Evolutionary conservation across 2,329 filamentous ascomycete species (phyloP), one percentile per base, ranked within the genome.

Genomic region (Tolypocladium sp.): DNA sequence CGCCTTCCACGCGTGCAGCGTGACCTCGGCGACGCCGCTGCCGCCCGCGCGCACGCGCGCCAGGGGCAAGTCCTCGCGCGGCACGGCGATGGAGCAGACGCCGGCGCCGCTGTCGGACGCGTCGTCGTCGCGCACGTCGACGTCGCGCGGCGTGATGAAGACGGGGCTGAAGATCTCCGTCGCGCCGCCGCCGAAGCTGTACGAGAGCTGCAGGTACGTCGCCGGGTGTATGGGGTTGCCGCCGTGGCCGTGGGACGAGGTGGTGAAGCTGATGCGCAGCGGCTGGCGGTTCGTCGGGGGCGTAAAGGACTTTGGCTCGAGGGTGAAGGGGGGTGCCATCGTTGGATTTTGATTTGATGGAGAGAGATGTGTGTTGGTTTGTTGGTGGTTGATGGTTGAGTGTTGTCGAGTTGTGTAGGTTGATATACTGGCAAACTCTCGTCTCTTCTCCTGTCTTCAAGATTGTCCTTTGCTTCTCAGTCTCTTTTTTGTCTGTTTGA

Each of bases 191-290:
- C 59, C 60, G 35, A 63, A 54, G 30, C 56, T 46, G 55, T 58
- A 60, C 27, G 59, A 62, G 10, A 62, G 57, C 54, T 57, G 61
- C 12, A 61, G 62, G 35, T 55, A 52, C 35, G 61, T 62, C 40
- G 58, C 59, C 17, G 60, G 59, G 40, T 46, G 52, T 30, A 62
- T 58, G 41, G 58, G 60, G 52, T 58, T 60, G 53, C 46, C 27
- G 53, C 53, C 27, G 40, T 22, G 15, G 20, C 38, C 46, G 30
- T 49, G 42, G 46, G 58, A 37, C 10, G 58, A 55, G 4, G 54
- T 58, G 17, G 56, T 57, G 58, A 62, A 57, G 61, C 49, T 52
- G 49, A 62, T 41, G 41, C 57, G 35, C 20, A 61, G 52, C 4
- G 58, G 55, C 13, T 42, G 22, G n/a, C n/a, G 22, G 4, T 15